Base-by-base conservation (phyloP, 441 rosid genomes). In the Gossypium schwendimanii region DNA sequence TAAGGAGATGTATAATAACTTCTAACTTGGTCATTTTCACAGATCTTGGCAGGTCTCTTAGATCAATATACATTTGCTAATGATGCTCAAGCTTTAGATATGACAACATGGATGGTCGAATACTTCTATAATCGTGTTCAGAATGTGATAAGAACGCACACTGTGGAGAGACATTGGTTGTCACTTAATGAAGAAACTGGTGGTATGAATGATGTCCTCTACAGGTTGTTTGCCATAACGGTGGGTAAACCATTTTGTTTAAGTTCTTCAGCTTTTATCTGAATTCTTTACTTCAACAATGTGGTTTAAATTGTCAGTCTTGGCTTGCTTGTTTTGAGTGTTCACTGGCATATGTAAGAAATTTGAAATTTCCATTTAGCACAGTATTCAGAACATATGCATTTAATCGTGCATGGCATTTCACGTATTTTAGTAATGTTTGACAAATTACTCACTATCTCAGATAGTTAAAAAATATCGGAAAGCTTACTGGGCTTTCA, bases 121-220 rank as follows among this genome's bases (percentile, higher is more conserved):
- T 89, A 85, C 79, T 86, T 87, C 62, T 85, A 87, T 77, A 74
- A 15, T 33, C 90, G 91, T 54, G 85, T 89, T 44, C 86, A 85
- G 69, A 85, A 89, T 17, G 87, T 89, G 54, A 84, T 89, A 59
- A 28, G 3, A 66, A 73, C 31, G 58, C 76, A 81, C 73, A 83
- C 60, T 0, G 69, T 89, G 63, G 89, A 86, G 82, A 73, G 89
- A 77, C 90, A 89, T 39, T 89, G 85, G 85, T 26, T 2, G 36
- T 80, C 90, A 8, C 88, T 89, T 54, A 89, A 89, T 49, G 91
- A 87, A 63, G 91, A 89, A 78, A 80, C 84, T 5, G 90, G 91
- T 71, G 94, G 94, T 78, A 87, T 87, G 92, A 89, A 87, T 71
- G 92, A 89, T 72, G 77, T 87, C 69, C 86, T 89, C 18, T 86